phyloP scores from a whole-genome alignment of 441 rosid genomes.

The Pelargonium cotyledonis region DNA sequence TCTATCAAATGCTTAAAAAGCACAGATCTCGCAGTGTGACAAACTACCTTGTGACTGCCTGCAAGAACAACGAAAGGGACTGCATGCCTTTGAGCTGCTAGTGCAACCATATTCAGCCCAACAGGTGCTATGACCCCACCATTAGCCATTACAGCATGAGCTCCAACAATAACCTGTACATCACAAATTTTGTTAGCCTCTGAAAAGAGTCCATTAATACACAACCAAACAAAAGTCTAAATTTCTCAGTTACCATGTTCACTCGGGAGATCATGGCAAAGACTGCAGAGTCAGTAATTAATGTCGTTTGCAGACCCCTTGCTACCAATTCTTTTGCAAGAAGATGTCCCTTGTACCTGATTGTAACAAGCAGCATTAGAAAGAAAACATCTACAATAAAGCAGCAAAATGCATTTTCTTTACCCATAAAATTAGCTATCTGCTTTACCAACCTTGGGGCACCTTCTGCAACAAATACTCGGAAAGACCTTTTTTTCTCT shows the following conservation, averaged over 20 bases:
- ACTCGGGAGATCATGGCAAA: slow-evolving; percentile 98
- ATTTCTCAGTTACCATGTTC: slow-evolving; percentile 56
- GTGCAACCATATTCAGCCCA: slow-evolving; percentile 98
- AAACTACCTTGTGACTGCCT: slow-evolving; percentile 88
- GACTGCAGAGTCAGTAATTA: slow-evolving; percentile 92
- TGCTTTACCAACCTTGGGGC: slow-evolving; percentile 76
- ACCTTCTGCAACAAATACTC: slow-evolving; percentile 94
- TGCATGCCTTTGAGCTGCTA: slow-evolving; percentile 95
- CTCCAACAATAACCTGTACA: slow-evolving; percentile 89
- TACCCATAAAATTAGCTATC: slow-evolving; percentile 17
- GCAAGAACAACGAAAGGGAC: slow-evolving; percentile 98
- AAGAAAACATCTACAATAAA: slow-evolving; percentile 8
- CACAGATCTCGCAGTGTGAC: not conserved
- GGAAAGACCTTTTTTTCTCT: slow-evolving; percentile 91
- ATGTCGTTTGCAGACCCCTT: slow-evolving; percentile 86
- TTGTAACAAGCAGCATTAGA: slow-evolving; percentile 3
- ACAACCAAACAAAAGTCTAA: not conserved
- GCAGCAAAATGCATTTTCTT: slow-evolving; percentile 13
- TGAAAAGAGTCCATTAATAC: slow-evolving; percentile 8
- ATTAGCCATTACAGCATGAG: slow-evolving; percentile 98
- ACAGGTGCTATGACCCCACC: slow-evolving; percentile 97
- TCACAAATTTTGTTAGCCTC: slow-evolving; percentile 19
- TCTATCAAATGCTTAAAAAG: slow-evolving; percentile 9
- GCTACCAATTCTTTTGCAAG: slow-evolving; percentile 86
- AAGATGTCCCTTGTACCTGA: slow-evolving; percentile 90